A percentile compares a stretch with the other conserved stretches of the same genome.
phyloP scores from a whole-genome alignment of 768 basidiomycete species.

The Suillus subalutaceus region DNA sequence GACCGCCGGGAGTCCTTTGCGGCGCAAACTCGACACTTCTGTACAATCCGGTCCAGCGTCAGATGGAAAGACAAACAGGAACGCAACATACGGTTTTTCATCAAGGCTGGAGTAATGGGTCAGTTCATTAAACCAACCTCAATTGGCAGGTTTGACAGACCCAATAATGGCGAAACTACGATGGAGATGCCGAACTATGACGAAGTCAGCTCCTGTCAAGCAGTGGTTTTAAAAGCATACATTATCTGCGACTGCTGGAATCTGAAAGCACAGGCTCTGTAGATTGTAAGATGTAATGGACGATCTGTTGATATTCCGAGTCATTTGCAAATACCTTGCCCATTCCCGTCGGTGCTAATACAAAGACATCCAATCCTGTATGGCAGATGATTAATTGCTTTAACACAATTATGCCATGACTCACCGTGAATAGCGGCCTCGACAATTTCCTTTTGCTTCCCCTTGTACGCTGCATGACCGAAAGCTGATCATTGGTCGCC shows the following conservation, averaged over 20 bases:
- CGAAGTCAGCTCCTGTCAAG: background rate
- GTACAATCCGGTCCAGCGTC: constrained; percentile 7
- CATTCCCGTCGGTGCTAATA: constrained; percentile 87
- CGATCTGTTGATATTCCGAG: background rate
- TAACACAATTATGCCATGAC: constrained; percentile 10
- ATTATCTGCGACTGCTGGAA: constrained; percentile 71
- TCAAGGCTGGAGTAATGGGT: constrained; percentile 54
- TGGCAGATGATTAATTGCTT: background rate
- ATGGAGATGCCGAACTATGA: constrained; percentile 70
- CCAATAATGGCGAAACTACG: constrained; percentile 76
- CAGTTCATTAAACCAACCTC: background rate
- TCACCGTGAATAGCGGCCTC: constrained; percentile 68
- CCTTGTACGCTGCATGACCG: constrained; percentile 68
- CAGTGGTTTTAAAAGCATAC: constrained; percentile 33
- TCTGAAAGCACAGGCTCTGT: constrained; percentile 84
- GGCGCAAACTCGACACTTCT: constrained; percentile 69
- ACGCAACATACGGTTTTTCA: constrained; percentile 70
- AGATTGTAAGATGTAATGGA: background rate
- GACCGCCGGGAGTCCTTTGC: constrained; percentile 56
- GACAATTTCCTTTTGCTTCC: constrained; percentile 77
- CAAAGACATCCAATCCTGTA: constrained; percentile 71
- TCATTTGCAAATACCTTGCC: constrained; percentile 61
- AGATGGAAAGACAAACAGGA: background rate
- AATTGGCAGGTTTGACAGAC: constrained; percentile 39
- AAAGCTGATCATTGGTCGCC: constrained; percentile 53